Evolutionary conservation across 2,329 filamentous ascomycete genomes (phyloP), one percentile per base, ranked within the genome.

Genomic region (Hymenotorrendiella dingleyae): DNA sequence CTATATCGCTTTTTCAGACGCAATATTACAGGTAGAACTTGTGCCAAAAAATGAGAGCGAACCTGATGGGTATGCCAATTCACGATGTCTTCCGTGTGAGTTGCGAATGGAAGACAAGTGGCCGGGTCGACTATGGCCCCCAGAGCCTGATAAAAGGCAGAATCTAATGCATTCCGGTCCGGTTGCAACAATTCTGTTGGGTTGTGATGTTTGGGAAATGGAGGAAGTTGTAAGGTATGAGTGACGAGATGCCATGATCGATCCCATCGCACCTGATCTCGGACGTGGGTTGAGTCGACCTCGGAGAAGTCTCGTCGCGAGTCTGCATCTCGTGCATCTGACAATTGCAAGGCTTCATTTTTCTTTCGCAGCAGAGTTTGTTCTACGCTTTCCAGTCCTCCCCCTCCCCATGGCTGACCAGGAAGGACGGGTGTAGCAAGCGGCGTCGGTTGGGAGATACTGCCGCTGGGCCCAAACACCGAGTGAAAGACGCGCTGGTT

Each of bases 181-280:
- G 48, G 43, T 40, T 49, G 47, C 4, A 56, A 34, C 17, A 45
- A 24, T 27, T 54, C 47, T 14, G 52, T 23, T 16, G 47, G 22
- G 28, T 46, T 48, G 23, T 39, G 51, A 19, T 71, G 73, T 54
- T 76, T 73, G 54, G 77, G 72, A 6, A 65, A 68, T 2, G 74
- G 65, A 7, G 77, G 74, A 17, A 83, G 66, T 35, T 70, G 68
- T 34, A 83, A 73, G 24, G 67, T 67, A 22, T 73, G 68, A 12
- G 78, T 82, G 47, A 82, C 77, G 21, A 68, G 63, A 56, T 79
- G 74, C 80, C 80, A 83, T 45, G 78, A 76, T 48, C 73, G 66
- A 56, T 82, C 76, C 69, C 73, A 80, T 49, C 68, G 69, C 41
- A 71, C 67, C 61, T 81, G 78, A 51, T 62, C 53, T 36, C 48